Percentiles rank a stretch among this genome's conserved stretches.
Conservation (phyloP, 495 filamentous ascomycete species). For the Podospora comata region DNA sequence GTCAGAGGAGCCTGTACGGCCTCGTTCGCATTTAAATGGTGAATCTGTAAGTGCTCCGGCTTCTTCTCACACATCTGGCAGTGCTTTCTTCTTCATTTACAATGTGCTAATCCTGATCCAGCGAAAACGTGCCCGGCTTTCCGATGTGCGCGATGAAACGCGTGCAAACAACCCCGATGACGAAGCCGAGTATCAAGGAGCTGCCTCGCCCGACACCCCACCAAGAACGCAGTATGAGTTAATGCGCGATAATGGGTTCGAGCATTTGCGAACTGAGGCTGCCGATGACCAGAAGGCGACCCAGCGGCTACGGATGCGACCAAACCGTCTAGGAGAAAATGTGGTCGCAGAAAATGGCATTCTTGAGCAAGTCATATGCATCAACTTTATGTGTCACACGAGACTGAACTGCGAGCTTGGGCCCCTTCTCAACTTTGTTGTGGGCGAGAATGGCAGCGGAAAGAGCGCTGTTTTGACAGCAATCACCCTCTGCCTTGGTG, state of each 20-base stretch:
- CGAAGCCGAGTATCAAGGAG: conserved; percentile 38
- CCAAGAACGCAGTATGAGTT: conserved; percentile 51
- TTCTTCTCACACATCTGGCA: not conserved
- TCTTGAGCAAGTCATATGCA: conserved; percentile 75
- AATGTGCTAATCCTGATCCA: conserved; percentile 16
- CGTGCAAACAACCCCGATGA: conserved; percentile 22
- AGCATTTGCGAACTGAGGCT: conserved; percentile 53
- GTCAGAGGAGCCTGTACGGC: conserved; percentile 43
- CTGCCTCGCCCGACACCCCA: conserved; percentile 28
- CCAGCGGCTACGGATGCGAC: conserved; percentile 59
- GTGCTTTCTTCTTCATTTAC: not conserved
- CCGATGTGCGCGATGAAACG: conserved; percentile 27
- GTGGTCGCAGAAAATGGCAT: conserved; percentile 77
- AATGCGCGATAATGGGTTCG: conserved; percentile 49
- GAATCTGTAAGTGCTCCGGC: conserved; percentile 41
- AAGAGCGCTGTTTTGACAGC: conserved; percentile 97
- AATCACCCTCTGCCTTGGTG: conserved; percentile 88
- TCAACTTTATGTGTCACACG: conserved; percentile 93
- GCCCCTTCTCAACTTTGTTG: conserved; percentile 94
- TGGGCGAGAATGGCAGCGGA: conserved; percentile 97
- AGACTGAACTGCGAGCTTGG: conserved; percentile 78
- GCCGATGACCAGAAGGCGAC: conserved; percentile 64
- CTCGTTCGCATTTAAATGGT: conserved; percentile 44
- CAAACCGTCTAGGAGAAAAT: conserved; percentile 57
- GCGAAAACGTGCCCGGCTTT: conserved; percentile 47